phyloP scores from a whole-genome alignment of 2,329 filamentous ascomycete genomes.

The Epichloe aotearoae region DNA sequence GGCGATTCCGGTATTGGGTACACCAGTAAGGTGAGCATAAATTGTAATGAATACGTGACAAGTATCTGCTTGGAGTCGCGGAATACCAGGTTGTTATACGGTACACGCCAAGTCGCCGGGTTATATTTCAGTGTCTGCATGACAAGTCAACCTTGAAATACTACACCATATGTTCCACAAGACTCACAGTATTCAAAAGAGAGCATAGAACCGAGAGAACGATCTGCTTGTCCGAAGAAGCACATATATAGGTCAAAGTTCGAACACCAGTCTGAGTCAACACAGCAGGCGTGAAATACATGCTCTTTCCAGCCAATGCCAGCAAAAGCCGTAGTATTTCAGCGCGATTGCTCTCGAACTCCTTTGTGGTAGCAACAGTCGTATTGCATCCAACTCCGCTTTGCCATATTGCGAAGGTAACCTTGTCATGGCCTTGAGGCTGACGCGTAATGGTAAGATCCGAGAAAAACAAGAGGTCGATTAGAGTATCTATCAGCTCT shows the following conservation, averaged over 20 bases:
- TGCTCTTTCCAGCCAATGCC: conserved; percentile 75
- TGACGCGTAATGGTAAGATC: conserved; percentile 74
- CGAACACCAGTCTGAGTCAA: conserved; percentile 74
- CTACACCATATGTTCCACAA: neutral
- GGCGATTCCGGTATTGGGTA: conserved; percentile 77
- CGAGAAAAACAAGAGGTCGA: conserved; percentile 83
- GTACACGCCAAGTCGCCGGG: conserved; percentile 82
- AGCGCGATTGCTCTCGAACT: conserved; percentile 83
- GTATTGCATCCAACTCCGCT: conserved; percentile 94
- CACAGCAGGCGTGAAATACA: conserved; percentile 75
- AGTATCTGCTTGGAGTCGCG: conserved; percentile 83
- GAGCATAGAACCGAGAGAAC: conserved; percentile 87
- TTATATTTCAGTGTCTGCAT: conserved; percentile 87
- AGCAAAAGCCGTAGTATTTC: conserved; percentile 80
- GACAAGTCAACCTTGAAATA: conserved; percentile 4
- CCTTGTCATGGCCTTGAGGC: conserved; percentile 59
- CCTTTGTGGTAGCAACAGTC: conserved; percentile 74
- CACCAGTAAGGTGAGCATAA: conserved; percentile 72
- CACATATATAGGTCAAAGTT: conserved; percentile 78
- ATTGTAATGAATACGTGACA: conserved; percentile 82
- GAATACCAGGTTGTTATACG: conserved; percentile 85
- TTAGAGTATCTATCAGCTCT: conserved; percentile 78
- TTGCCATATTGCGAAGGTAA: conserved; percentile 93
- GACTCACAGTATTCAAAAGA: conserved; percentile 72
- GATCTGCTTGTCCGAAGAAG: conserved; percentile 78